Evolutionary conservation across 805 yeast species (phyloP).

Genomic region (Starmerella gropengiesseri): DNA sequence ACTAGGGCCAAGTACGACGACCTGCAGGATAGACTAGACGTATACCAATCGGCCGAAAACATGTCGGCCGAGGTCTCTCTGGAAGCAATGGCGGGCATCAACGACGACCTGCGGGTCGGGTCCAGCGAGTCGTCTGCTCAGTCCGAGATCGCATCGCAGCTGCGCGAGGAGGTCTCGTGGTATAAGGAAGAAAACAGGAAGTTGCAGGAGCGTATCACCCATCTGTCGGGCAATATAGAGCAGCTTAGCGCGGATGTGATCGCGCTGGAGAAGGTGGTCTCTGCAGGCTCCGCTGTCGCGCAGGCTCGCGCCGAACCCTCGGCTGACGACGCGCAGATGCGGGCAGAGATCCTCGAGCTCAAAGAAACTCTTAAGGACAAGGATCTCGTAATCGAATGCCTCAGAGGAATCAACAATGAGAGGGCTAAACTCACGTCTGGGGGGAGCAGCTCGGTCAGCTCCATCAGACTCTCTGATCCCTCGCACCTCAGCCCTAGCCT

Average conservation of each 20-base stretch:
- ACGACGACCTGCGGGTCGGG: background rate
- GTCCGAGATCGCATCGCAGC: background rate
- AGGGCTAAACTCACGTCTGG: background rate
- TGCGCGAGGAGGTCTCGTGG: constrained; percentile 1
- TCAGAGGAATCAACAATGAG: constrained; percentile 7
- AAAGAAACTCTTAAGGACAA: constrained; percentile 32
- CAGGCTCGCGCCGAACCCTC: background rate
- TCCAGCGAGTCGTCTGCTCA: background rate
- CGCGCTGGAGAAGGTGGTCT: constrained; percentile 9
- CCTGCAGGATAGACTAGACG: constrained; percentile 22
- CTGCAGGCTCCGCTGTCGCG: background rate
- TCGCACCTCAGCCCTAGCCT: background rate
- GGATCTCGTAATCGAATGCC: constrained; percentile 10
- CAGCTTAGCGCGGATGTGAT: constrained; percentile 17
- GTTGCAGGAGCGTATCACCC: constrained; percentile 19
- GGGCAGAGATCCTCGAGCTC: constrained; percentile 57
- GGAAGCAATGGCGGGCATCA: constrained; percentile 20
- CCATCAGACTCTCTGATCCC: constrained; percentile 1
- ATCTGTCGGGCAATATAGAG: constrained; percentile 17
- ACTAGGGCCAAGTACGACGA: constrained; percentile 20
- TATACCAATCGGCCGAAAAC: constrained; percentile 16
- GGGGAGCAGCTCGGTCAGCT: background rate
- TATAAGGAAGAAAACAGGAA: constrained; percentile 17
- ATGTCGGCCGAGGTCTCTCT: constrained; percentile 21
- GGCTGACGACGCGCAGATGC: constrained; percentile 41